phyloP scores from a whole-genome alignment of 495 filamentous ascomycete species.

The Aspergillus asperescens region DNA sequence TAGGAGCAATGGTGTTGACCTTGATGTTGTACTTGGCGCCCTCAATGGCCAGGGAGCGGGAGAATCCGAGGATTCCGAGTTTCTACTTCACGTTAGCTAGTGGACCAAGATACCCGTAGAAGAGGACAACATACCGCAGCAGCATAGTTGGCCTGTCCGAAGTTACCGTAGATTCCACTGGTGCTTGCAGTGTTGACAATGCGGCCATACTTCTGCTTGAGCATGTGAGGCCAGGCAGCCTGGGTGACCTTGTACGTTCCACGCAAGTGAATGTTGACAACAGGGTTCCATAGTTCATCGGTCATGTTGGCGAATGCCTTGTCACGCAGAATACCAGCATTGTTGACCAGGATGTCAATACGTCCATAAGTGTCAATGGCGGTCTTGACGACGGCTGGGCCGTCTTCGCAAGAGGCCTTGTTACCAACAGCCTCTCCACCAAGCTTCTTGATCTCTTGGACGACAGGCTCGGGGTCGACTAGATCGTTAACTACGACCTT shows the following conservation, averaged over 20 bases:
- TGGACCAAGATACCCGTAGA: background rate
- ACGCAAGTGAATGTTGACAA: slow-evolving; percentile 85
- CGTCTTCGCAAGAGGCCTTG: slow-evolving; percentile 92
- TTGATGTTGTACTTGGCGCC: slow-evolving; percentile 97
- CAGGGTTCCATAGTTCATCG: slow-evolving; percentile 87
- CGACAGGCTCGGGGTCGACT: slow-evolving; percentile 84
- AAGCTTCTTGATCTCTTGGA: slow-evolving; percentile 82
- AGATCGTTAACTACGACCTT: slow-evolving; percentile 94
- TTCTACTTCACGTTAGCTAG: slow-evolving; percentile 41
- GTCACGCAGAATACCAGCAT: slow-evolving; percentile 94
- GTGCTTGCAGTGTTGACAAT: slow-evolving; percentile 95
- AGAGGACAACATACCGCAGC: slow-evolving; percentile 58
- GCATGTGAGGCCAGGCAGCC: slow-evolving; percentile 95
- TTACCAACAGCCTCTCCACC: slow-evolving; percentile 90
- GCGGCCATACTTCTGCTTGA: slow-evolving; percentile 98
- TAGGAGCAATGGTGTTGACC: slow-evolving; percentile 97
- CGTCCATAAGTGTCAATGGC: slow-evolving; percentile 93
- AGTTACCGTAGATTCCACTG: slow-evolving; percentile 97
- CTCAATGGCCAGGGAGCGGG: slow-evolving; percentile 85
- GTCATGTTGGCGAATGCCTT: slow-evolving; percentile 99
- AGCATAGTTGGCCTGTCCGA: slow-evolving; percentile 97
- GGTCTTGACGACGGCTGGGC: slow-evolving; percentile 83
- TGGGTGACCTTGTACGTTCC: slow-evolving; percentile 97
- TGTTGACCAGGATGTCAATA: slow-evolving; percentile 93
- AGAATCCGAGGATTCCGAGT: slow-evolving; percentile 91